Base-by-base conservation (phyloP, 805 yeast species). In the Metschnikowia arizonensis region DNA sequence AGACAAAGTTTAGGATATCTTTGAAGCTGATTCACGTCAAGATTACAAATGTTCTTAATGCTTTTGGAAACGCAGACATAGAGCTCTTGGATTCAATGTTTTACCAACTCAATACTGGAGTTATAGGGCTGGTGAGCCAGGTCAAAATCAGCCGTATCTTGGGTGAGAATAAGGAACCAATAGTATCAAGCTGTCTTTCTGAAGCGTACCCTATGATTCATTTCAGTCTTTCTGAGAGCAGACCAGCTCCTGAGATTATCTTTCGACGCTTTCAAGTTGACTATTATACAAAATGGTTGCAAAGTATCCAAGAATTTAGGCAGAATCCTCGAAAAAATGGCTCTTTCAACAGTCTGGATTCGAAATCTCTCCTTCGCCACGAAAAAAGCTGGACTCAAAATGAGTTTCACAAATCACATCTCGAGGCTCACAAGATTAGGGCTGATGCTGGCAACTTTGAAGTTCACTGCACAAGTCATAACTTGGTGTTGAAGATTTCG, bases 221-320 rank as follows among this genome's bases (percentile, higher is more conserved):
- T 15, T 46, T 66, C 14, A 54, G 46, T 41, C 46, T 4, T 14
- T 31, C 34, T 5, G 26, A 65, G 10, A 60, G 63, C 8, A 64
- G 64, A 5, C 64, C 66, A 9, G 59, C 58, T 2, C 42, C 73
- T 5, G 77, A 73, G 23, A 52, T 81, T 1, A 66, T 70, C 35
- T 49, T 83, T 18, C 66, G 77, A 29, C 78, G 81, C 47, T 44
- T 78, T 10, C 52, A 65, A 4, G 6, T 83, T 2, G 79, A 81
- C 33, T 85, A 85, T 53, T 76, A 80, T 53, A 79, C 89, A 0
- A 62, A 66, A 19, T 79, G 90, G 85, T 46, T 85, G 14, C 49
- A 65, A 4, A 12, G 10, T 34, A 14, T 37, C 21, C 50, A 50
- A 25, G 44, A 33, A 2, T 29, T 37, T 18, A 26, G 21, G 40